These are phyloP conservation scores for Citrullus amarus DNA, from an alignment of 306 rosid genomes.

Conservation along the genomic window DNA sequence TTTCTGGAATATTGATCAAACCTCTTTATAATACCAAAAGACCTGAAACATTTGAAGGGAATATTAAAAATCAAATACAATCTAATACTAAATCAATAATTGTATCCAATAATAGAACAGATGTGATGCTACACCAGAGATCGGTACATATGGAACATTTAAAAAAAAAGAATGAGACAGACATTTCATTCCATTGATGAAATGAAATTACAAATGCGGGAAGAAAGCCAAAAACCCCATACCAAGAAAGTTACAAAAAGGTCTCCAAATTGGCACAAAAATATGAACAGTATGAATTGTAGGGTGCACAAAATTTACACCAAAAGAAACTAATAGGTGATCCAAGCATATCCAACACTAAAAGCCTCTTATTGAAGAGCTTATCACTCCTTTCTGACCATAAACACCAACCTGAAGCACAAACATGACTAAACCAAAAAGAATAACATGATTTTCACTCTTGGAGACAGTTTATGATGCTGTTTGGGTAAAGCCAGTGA, in stretches of 20 bases:
- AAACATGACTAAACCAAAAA: no score
- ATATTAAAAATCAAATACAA: background rate
- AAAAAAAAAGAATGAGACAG: background rate
- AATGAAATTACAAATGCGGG: background rate
- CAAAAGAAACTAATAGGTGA: background rate
- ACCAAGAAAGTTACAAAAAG: background rate
- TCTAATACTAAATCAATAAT: background rate
- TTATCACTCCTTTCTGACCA: no score
- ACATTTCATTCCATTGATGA: background rate
- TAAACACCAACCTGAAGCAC: no score
- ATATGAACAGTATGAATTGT: no score
- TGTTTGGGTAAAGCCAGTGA: no score
- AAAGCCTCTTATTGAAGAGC: background rate
- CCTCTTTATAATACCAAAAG: conserved; percentile 58
- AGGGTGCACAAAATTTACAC: background rate
- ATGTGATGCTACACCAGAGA: background rate
- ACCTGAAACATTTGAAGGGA: conserved; percentile 27
- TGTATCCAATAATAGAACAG: background rate
- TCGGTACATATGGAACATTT: background rate
- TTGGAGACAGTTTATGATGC: no score
- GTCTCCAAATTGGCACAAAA: background rate
- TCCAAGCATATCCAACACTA: background rate
- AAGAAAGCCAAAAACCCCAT: background rate
- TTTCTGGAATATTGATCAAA: conserved; percentile 51
- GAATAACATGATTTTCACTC: no score